Evolutionary conservation across 2,329 filamentous ascomycete genomes (phyloP), one percentile per base, ranked within the genome.

Genomic region (Colletotrichum chlorophyti): DNA sequence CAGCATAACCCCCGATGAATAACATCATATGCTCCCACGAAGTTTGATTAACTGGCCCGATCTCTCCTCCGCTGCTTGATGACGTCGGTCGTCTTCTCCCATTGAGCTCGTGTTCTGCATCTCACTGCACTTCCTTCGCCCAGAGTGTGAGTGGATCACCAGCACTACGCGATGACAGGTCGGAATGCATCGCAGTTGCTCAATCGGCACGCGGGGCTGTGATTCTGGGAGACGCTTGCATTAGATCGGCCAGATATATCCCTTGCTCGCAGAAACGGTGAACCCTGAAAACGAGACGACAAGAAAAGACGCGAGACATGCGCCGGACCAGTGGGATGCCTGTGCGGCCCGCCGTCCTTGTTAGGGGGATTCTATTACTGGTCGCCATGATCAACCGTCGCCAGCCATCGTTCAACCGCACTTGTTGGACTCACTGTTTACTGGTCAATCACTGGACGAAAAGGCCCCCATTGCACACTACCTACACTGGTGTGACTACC

Each of bases 171-270:
- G 35, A 23, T 37, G 37, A 54, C 55, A 38, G 50, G 50, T 26
- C 40, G 57, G 40, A 24, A 40, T 19, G 32, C 15, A 53, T 58
- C 54, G 17, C 49, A 47, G 26, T 42, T 53, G 53, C 51, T 38
- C 57, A 57, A 57, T 60, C 57, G 57, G 57, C 57, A 57, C 57
- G 57, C 57, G 57, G 57, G 57, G 57, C n/a, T n/a, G n/a, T n/a
- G n/a, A n/a, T n/a, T 57, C 55, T 43, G 50, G 51, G 52, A 38
- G 54, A 59, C 51, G 32, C 57, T 59, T 60, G 57, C 57, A 60
- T 60, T 50, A 52, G 57, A 57, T 60, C 52, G 51, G 31, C 57
- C 57, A 43, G n/a, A 57, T 43, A 49, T 45, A 48, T 45, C 50
- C 55, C 52, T 60, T 49, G 57, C 38, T 15, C 52, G n/a, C 32